Percentiles rank a stretch among this genome's conserved stretches.
These are phyloP conservation scores for Yamadazyma kanchanaburiensis DNA, from an alignment of 1,139 yeast genomes.

Conservation along the genomic window DNA sequence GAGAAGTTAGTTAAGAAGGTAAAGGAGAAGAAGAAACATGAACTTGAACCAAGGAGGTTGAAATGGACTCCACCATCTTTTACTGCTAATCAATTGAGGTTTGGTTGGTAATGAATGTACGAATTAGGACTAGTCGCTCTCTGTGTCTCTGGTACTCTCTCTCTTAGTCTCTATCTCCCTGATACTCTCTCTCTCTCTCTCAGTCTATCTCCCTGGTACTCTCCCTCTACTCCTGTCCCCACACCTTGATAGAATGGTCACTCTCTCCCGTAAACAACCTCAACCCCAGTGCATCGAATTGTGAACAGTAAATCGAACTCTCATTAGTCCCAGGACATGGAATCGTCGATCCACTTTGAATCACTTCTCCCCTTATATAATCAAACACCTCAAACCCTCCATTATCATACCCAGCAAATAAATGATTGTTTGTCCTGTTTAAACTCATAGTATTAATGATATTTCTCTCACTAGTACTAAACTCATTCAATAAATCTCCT, in stretches of 20 bases:
- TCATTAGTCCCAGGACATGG: constrained; percentile 70
- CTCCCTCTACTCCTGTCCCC: constrained; percentile 50
- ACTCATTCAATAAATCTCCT: constrained; percentile 56
- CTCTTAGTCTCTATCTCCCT: constrained; percentile 4
- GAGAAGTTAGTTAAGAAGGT: constrained; percentile 62
- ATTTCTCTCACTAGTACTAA: constrained; percentile 24
- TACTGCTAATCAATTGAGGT: constrained; percentile 91
- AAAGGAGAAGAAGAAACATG: constrained; percentile 67
- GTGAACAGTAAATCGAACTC: constrained; percentile 65
- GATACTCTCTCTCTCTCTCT: neutral
- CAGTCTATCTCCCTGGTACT: no score
- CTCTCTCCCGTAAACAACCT: constrained; percentile 84
- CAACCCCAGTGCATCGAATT: constrained; percentile 78
- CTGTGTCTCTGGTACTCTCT: constrained; percentile 1
- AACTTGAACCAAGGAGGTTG: constrained; percentile 67
- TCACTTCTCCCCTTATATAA: constrained; percentile 64
- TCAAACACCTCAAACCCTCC: constrained; percentile 79
- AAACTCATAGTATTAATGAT: constrained; percentile 69
- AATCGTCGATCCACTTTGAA: constrained; percentile 51
- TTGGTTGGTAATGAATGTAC: constrained; percentile 68
- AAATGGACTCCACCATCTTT: constrained; percentile 96
- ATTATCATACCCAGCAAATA: constrained; percentile 83
- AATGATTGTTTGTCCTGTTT: constrained; percentile 58
- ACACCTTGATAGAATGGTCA: constrained; percentile 84
- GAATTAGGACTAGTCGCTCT: neutral